Conservation (phyloP, 192 early-diverging fungal genomes). For the Neocallimastix lanati region DNA sequence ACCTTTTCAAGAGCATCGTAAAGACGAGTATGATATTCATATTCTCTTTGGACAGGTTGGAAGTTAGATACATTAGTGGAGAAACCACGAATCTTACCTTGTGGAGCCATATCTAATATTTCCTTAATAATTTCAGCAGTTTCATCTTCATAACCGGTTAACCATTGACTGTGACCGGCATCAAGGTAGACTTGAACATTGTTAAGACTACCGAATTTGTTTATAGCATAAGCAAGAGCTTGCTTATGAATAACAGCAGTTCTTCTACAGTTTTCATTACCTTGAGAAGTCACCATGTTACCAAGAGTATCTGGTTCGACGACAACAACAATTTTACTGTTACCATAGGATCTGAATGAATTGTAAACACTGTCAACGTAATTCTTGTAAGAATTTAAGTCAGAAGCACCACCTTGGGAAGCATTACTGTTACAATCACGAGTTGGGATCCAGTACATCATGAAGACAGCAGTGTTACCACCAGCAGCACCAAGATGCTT, state of each 20-base stretch:
- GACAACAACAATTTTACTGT: constrained; percentile 10
- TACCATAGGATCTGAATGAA: neutral
- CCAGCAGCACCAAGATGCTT: neutral
- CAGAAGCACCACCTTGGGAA: neutral
- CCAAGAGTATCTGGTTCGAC: constrained; percentile 22
- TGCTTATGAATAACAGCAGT: constrained; percentile 10
- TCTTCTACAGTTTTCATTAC: constrained; percentile 5
- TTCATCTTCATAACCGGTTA: constrained; percentile 8
- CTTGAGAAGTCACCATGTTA: constrained; percentile 18
- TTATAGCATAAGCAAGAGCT: constrained; percentile 21
- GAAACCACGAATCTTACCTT: constrained; percentile 12
- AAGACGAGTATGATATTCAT: constrained; percentile 5
- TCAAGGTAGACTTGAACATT: constrained; percentile 18
- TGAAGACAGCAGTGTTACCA: neutral
- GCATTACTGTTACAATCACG: neutral
- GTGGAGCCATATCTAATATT: constrained; percentile 6
- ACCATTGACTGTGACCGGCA: constrained; percentile 21
- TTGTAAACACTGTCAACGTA: neutral
- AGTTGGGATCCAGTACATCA: neutral
- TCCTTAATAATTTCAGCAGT: constrained; percentile 8
- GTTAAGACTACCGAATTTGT: constrained; percentile 6
- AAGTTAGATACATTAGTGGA: constrained; percentile 25
- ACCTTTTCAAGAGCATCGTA: constrained; percentile 1
- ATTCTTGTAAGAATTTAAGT: neutral
- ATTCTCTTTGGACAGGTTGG: constrained; percentile 15